A percentile compares a stretch with the other conserved stretches of the same genome.
phyloP scores from a whole-genome alignment of 768 basidiomycete genomes.

The Filobasidium floriforme region DNA sequence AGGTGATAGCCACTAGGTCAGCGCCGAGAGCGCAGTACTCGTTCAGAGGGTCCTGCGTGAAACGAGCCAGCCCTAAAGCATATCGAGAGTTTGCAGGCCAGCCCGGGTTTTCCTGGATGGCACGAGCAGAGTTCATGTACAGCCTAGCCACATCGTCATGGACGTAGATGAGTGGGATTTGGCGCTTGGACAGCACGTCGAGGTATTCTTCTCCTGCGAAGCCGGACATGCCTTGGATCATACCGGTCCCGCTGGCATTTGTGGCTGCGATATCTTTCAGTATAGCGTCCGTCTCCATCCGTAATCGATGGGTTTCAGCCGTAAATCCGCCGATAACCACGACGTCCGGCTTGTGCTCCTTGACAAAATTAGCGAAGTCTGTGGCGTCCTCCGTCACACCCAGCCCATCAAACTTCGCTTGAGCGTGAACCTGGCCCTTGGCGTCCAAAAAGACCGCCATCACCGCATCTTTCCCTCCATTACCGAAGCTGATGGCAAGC shows the following conservation, averaged over 20 bases:
- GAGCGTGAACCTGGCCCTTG: constrained; percentile 81
- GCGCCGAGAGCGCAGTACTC: constrained; percentile 84
- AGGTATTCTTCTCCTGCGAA: background rate
- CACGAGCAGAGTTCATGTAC: constrained; percentile 83
- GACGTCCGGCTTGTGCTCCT: constrained; percentile 74
- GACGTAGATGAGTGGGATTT: constrained; percentile 59
- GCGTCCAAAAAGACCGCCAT: constrained; percentile 77
- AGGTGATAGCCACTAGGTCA: constrained; percentile 73
- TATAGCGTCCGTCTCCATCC: constrained; percentile 34
- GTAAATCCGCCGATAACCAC: constrained; percentile 84
- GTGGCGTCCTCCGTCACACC: constrained; percentile 60
- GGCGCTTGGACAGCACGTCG: constrained; percentile 20
- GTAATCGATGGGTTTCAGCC: constrained; percentile 55
- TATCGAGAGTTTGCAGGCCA: constrained; percentile 75
- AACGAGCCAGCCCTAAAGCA: constrained; percentile 87
- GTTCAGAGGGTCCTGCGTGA: constrained; percentile 84
- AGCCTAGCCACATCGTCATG: constrained; percentile 87
- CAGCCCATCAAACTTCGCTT: constrained; percentile 80
- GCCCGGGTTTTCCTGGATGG: constrained; percentile 70
- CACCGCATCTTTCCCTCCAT: constrained; percentile 87
- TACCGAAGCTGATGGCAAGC: constrained; percentile 86
- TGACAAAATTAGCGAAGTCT: constrained; percentile 74
- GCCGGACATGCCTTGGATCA: background rate
- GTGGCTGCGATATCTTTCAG: constrained; percentile 31
- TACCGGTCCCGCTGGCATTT: background rate